Evolutionary conservation across 768 basidiomycete genomes (phyloP).

Genomic region (Amanita pallidorosea): DNA sequence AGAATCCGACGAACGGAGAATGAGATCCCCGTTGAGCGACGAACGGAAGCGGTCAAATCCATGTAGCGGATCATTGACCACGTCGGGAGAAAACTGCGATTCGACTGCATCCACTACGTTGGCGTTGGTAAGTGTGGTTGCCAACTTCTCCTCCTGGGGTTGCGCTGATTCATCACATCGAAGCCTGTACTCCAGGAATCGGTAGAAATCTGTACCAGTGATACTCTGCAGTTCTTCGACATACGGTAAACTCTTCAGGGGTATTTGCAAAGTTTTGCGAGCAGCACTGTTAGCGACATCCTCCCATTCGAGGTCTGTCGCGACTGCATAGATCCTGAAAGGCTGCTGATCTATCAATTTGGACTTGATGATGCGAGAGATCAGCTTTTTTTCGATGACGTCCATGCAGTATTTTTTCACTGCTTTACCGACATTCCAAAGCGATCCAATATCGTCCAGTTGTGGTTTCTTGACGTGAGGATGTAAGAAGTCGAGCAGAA

Average conservation of each 20-base stretch:
- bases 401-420: constrained; percentile 4
- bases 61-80: not conserved
- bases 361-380: not conserved
- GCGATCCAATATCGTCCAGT: not conserved
- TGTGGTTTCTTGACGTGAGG: not conserved
- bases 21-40: constrained; percentile 10
- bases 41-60: not conserved
- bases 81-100: not conserved
- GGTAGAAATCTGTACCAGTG: not conserved
- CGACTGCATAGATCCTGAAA: not conserved
- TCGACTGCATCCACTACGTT: not conserved
- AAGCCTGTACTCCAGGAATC: not conserved
- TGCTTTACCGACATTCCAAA: not conserved
- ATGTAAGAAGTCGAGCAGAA: constrained; percentile 5
- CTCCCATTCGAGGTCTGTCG: not conserved
- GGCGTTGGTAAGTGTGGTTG: too few relatives aligned
- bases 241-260: not conserved
- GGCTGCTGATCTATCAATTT: not conserved
- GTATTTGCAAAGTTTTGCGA: not conserved
- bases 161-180: not conserved
- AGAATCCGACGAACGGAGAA: constrained; percentile 17
- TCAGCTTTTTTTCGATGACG: not conserved
- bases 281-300: not conserved
- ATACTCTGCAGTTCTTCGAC: not conserved
- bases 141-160: not conserved